Evolutionary conservation across 805 yeast species (phyloP), one percentile per base, ranked within the genome.

Genomic region (Yarrowia sp.): DNA sequence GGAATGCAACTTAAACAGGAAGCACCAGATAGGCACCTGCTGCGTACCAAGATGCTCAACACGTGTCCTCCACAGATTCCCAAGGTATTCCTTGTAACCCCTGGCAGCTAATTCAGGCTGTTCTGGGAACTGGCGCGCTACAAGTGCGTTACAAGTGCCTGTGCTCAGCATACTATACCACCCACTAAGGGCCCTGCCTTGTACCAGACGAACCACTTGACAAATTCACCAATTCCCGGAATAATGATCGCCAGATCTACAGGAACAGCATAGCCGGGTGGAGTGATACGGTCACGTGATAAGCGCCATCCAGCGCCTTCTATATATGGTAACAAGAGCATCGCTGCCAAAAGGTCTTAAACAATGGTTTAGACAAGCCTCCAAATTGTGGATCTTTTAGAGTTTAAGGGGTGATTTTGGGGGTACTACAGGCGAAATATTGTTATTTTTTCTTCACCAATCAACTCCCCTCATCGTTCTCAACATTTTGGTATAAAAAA

Each of bases 1-100:
- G 65, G 65, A 59, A 59, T 59, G 65, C 65, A 59, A 59, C 65
- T 35, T 45, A 26, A 43, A 43, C 48, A 26, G 49, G 41, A 55
- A 11, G 52, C 36, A 12, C 35, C 35, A 38, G 59, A 38, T 12
- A 38, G 32, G 32, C 59, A 50, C 12, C 32, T 22, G n/a, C 50
- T 49, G 40, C 41, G 56, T 41, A 50, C 41, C n/a, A 50, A 11
- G 40, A 26, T 32, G 38, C 14, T n/a, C 38, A 32, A 15, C 53
- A 49, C 53, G 53, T 49, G 53, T 49, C 40, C 53, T 32, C 12
- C n/a, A 48, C 36, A 26, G 32, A 26, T 26, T 26, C 32, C 32
- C 32, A 26, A 26, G 32, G 32, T 26, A 3, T 26, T 26, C 32
- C 32, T 26, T 26, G 32, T 5, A 26, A 26, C 32, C 32, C 32